phyloP scores from a whole-genome alignment of 345 rosid genomes.

The Erodium maritimum region DNA sequence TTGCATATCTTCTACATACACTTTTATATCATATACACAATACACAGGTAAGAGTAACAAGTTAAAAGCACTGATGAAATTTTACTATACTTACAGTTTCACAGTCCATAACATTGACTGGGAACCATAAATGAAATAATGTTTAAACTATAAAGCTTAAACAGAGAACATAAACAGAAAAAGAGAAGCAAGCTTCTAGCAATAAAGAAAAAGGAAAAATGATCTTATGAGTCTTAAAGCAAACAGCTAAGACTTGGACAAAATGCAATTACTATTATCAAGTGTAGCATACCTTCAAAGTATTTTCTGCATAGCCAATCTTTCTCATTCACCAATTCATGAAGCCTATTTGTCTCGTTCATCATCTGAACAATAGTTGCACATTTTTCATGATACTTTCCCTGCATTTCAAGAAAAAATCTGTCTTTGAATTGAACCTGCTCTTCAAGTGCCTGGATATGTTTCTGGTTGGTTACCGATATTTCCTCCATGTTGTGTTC shows the following conservation, averaged over 20 bases:
- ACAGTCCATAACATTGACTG: no score
- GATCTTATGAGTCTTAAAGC: neutral
- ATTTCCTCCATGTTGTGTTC: neutral
- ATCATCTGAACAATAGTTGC: slow-evolving; percentile 1
- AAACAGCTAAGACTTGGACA: neutral
- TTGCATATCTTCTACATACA: no score
- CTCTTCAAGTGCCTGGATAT: neutral
- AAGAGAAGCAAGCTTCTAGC: neutral
- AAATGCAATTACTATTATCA: neutral
- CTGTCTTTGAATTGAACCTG: neutral
- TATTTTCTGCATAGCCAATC: neutral
- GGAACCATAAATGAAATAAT: no score
- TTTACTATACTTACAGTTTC: no score
- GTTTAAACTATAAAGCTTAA: no score
- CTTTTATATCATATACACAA: no score
- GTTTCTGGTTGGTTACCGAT: neutral
- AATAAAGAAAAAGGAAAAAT: neutral
- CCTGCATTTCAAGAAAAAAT: neutral
- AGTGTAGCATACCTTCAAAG: slow-evolving; percentile 6
- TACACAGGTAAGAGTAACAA: no score
- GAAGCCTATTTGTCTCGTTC: slow-evolving; percentile 4
- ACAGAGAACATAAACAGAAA: no score
- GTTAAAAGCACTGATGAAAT: no score
- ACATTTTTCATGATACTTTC: neutral
- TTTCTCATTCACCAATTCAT: neutral